Base-by-base conservation (phyloP, 441 rosid genomes). In the Gossypium lobatum region DNA sequence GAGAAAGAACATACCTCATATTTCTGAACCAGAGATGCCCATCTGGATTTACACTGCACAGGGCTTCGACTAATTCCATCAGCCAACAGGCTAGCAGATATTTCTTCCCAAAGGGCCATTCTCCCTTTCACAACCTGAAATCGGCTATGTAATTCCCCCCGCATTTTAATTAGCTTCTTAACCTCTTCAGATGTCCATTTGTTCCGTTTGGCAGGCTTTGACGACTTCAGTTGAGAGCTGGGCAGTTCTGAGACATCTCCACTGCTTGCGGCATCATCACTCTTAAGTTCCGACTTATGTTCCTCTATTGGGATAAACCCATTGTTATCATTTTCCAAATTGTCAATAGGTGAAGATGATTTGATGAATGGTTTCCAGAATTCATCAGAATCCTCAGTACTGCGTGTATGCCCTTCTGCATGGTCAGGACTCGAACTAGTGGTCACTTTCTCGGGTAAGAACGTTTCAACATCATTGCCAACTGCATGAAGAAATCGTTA, bases 21-120 rank as follows among this genome's bases (percentile, higher is more conserved):
- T 88, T 95, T 89, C 79, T 88, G 93, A 79, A 86, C 85, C 64
- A 95, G 85, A 72, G 92, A 93, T 50, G 98, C 78, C 99, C 99
- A 93, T 1, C 89, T 77, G 28, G 95, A 93, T 80, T 93, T 95
- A 86, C 98, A 95, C 75, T 95, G 96, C 16, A 81, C 90, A 1
- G 99, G 88, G 79, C 89, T 90, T 75, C 93, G 82, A 23, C 66
- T 77, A 78, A 88, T 37, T 73, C 96, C 99, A 52, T 93, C 89
- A 69, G 79, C 78, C 53, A 82, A 78, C 76, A 95, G 79, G 66
- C 77, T 83, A 6, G 81, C 46, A 70, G 99, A 95, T 77, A 95
- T 85, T 83, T 91, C 96, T 84, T 89, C 88, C 99, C 99, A 95
- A n/a, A 95, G 86, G 42, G 87, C 93, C 99, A 93, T 95, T 81